Percentiles rank a stretch among this genome's conserved stretches.
phyloP scores from a whole-genome alignment of 768 basidiomycete genomes.

The Calocybe gangraenosa region DNA sequence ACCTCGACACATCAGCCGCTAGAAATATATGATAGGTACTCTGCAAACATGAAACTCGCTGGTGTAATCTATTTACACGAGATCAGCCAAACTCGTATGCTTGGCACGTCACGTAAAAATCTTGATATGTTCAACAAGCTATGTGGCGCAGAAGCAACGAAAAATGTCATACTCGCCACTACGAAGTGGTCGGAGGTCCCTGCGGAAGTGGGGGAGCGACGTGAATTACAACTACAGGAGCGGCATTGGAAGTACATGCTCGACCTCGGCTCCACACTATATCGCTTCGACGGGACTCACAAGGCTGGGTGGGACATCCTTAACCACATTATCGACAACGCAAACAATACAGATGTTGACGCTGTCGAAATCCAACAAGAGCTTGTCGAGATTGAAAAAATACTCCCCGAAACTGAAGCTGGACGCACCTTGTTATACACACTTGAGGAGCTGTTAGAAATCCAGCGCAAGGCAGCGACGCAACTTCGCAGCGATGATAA shows the following conservation, averaged over 20 bases:
- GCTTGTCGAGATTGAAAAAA: constrained; percentile 15
- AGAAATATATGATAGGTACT: constrained; percentile 4
- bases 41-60: constrained; percentile 11
- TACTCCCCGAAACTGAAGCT: constrained; percentile 21
- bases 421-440: constrained; percentile 16
- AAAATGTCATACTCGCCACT: constrained; percentile 15
- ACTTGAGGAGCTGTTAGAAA: constrained; percentile 13
- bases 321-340: constrained; percentile 7
- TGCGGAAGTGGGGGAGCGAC: constrained; percentile 3
- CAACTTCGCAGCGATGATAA: constrained; percentile 7
- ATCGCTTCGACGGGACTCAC: constrained; percentile 5
- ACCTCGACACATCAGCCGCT: neutral
- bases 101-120: constrained; percentile 18
- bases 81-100: constrained; percentile 18
- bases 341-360: constrained; percentile 2
- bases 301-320: constrained; percentile 9
- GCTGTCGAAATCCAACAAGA: constrained; percentile 21
- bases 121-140: constrained; percentile 17
- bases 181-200: constrained; percentile 13
- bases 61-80: constrained; percentile 17
- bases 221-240: constrained; percentile 10
- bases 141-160: constrained; percentile 12
- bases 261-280: neutral
- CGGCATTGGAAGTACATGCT: neutral
- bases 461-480: constrained; percentile 2